Conservation (phyloP, 2,329 filamentous ascomycete species). For the Rhinocladiella similis region DNA sequence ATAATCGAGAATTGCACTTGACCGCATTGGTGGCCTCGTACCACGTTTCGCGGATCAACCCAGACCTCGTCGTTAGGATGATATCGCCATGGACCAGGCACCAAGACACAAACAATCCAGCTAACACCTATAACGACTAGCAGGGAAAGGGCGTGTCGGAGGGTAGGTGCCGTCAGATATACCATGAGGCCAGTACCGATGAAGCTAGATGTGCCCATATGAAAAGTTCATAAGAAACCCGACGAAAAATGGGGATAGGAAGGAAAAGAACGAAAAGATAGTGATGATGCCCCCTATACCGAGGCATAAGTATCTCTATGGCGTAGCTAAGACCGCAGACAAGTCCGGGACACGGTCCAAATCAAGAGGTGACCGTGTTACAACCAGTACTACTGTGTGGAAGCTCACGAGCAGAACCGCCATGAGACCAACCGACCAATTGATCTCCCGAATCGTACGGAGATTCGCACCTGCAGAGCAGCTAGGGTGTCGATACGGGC, state of each 20-base stretch:
- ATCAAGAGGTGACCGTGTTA: conserved; percentile 1
- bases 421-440: conserved; percentile 1
- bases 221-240: conserved; percentile 3
- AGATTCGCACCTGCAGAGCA: not conserved
- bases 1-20: too few species aligned
- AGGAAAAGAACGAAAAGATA: conserved; percentile 1
- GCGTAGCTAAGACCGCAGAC: conserved; percentile 24
- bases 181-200: not conserved
- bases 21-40: too few species aligned
- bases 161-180: conserved; percentile 3
- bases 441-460: not conserved
- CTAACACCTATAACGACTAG: not conserved
- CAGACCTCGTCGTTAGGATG: not conserved
- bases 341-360: conserved; percentile 5
- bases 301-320: not conserved
- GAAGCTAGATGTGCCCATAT: conserved; percentile 3
- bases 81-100: not conserved
- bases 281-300: conserved; percentile 1
- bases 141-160: not conserved
- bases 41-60: too few species aligned
- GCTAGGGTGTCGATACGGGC: not conserved
- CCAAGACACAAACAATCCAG: conserved; percentile 2
- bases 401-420: conserved; percentile 3
- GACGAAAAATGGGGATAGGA: conserved; percentile 3
- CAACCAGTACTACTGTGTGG: conserved; percentile 1